Evolutionary conservation across 345 rosid species (phyloP).

Genomic region (Euphorbia pulcherrima): DNA sequence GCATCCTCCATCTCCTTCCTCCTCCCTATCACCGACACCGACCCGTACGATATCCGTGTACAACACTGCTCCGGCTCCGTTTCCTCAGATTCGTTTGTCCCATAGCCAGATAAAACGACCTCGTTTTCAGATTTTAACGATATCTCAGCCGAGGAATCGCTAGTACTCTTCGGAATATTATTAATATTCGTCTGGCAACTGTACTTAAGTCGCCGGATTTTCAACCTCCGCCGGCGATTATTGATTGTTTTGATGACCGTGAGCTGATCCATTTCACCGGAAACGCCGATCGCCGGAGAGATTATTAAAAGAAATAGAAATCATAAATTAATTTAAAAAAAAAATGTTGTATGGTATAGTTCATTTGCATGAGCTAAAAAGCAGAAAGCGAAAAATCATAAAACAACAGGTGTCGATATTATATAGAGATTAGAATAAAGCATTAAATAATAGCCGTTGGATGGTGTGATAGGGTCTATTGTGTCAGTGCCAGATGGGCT

Average conservation of each 20-base stretch:
- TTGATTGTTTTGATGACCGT: conserved; percentile 16
- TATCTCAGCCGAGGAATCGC: conserved; percentile 16
- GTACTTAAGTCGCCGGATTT: conserved; percentile 29
- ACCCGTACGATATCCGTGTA: conserved; percentile 31
- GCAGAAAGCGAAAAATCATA: background rate
- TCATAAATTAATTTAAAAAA: background rate
- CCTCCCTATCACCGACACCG: conserved; percentile 56
- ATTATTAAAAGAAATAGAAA: background rate
- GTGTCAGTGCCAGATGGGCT: conserved; percentile 39
- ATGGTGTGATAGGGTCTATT: conserved; percentile 2
- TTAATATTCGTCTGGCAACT: conserved; percentile 14
- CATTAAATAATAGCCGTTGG: conserved; percentile 25
- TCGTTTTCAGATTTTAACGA: conserved; percentile 22
- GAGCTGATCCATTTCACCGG: conserved; percentile 20
- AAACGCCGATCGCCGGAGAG: background rate
- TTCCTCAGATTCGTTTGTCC: background rate
- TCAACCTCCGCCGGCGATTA: conserved; percentile 34
- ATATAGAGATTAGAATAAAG: conserved; percentile 3
- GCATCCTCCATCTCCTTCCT: conserved; percentile 70
- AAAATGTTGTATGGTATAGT: background rate
- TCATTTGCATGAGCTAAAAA: conserved; percentile 24
- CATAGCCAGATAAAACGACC: conserved; percentile 22
- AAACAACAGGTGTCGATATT: background rate
- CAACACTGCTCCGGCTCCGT: background rate
- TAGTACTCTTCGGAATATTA: background rate